Percentiles rank a stretch among this genome's conserved stretches.
Evolutionary conservation across 1,284 basidiomycete species (phyloP).

Genomic region (Takashimella koratensis): DNA sequence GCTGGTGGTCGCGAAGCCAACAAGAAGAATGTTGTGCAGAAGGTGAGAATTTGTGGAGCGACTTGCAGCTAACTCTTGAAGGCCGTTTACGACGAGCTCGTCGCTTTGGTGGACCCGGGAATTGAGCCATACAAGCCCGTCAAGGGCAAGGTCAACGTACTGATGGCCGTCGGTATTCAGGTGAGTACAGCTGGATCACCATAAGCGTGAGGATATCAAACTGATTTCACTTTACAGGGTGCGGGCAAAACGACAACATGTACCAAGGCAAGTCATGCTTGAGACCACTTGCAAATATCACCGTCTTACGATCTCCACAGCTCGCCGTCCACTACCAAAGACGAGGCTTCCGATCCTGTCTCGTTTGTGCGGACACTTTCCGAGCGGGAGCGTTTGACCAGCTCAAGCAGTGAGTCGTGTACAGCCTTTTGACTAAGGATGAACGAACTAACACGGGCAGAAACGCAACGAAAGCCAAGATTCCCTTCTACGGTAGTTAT

Average conservation of each 20-base stretch:
- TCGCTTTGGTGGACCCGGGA: conserved; percentile 89
- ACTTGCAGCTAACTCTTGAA: conserved; percentile 40
- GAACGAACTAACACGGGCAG: conserved; percentile 13
- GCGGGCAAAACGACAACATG: conserved; percentile 99
- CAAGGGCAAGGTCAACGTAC: conserved; percentile 90
- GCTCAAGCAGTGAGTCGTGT: conserved; percentile 74
- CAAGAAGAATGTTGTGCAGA: conserved; percentile 82
- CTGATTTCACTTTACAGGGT: conserved; percentile 56
- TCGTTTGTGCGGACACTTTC: conserved; percentile 99
- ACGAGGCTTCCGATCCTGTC: conserved; percentile 94
- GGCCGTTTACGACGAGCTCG: conserved; percentile 97
- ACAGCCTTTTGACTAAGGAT: too few relatives aligned
- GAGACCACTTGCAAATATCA: background rate
- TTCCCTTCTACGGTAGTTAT: conserved; percentile 98
- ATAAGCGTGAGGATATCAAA: too few relatives aligned
- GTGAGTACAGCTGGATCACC: conserved; percentile 49
- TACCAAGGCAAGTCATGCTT: conserved; percentile 63
- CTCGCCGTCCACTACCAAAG: conserved; percentile 97
- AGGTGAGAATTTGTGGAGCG: conserved; percentile 55
- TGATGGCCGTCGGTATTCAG: conserved; percentile 97
- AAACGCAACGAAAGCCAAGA: conserved; percentile 92
- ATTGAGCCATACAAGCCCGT: conserved; percentile 93
- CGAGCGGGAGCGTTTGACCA: conserved; percentile 99
- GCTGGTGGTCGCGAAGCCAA: conserved; percentile 79
- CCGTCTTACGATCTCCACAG: conserved; percentile 29